These are phyloP conservation scores for Trebouxiophyceae sp. DNA, from an alignment of 163 green algal genomes.

Conservation along the genomic window DNA sequence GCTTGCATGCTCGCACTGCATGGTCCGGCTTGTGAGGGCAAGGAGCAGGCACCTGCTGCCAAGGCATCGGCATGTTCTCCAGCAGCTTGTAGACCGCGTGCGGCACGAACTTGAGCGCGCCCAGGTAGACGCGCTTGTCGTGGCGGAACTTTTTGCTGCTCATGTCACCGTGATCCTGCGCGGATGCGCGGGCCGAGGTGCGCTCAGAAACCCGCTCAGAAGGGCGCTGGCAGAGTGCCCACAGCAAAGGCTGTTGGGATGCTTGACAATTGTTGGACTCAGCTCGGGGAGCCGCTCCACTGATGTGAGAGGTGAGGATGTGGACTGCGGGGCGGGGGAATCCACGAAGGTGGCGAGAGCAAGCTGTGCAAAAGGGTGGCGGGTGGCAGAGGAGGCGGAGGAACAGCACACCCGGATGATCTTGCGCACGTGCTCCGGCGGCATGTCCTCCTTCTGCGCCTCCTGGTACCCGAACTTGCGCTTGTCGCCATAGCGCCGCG, in stretches of 20 bases:
- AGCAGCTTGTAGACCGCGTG: slow-evolving; percentile 99
- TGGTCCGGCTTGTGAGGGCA: too few species aligned
- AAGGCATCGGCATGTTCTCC: slow-evolving; percentile 99
- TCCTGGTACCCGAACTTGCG: slow-evolving; percentile 88
- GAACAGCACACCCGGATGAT: slow-evolving; percentile 86
- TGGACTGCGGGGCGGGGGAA: too few species aligned
- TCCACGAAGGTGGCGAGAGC: too few species aligned
- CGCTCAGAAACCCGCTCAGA: too few species aligned
- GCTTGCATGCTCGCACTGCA: too few species aligned
- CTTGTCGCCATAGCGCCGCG: slow-evolving; percentile 88
- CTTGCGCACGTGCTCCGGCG: slow-evolving; percentile 96
- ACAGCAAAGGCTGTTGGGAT: too few species aligned
- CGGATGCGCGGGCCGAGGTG: background rate
- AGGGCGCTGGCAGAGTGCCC: too few species aligned
- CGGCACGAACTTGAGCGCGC: slow-evolving; percentile 98
- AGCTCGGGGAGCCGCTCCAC: too few species aligned
- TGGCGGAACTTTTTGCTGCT: slow-evolving; percentile 91
- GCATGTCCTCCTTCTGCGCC: slow-evolving; percentile 96
- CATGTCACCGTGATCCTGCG: slow-evolving; percentile 97
- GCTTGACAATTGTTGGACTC: too few species aligned
- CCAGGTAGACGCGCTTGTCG: slow-evolving; percentile 99
- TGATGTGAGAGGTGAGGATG: too few species aligned
- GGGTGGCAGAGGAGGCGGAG: too few species aligned
- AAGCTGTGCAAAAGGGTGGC: too few species aligned
- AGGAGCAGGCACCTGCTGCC: slow-evolving; percentile 77